Conservation (phyloP, 352 stramenopile genomes). For the Phytophthora cryptogea region DNA sequence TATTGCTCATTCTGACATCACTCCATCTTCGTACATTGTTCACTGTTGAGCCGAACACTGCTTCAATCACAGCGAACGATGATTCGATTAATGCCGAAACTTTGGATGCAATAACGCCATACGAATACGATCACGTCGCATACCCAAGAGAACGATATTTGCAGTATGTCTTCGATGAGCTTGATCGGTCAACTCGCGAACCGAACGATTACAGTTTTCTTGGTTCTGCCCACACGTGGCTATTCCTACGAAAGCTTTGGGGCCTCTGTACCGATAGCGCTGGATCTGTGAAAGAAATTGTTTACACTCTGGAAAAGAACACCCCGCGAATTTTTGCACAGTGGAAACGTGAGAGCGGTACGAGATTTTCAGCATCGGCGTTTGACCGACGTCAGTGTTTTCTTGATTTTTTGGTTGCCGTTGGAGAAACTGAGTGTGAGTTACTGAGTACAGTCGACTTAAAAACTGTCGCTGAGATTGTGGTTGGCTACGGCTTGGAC, state of each 20-base stretch:
- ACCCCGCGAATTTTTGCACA: constrained; percentile 10
- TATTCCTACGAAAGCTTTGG: constrained; percentile 35
- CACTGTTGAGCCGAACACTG: neutral
- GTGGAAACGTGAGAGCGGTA: constrained; percentile 1
- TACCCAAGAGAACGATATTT: constrained; percentile 3
- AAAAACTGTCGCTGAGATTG: constrained; percentile 11
- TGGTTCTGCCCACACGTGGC: constrained; percentile 33
- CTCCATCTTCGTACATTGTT: constrained; percentile 4
- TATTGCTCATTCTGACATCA: constrained; percentile 10
- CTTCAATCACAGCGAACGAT: neutral
- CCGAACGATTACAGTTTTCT: constrained; percentile 31
- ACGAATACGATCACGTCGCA: neutral
- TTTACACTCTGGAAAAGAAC: neutral
- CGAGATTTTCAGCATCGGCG: constrained; percentile 4
- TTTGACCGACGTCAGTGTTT: constrained; percentile 16
- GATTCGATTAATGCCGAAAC: neutral
- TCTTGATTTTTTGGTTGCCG: constrained; percentile 23
- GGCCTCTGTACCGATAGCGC: neutral
- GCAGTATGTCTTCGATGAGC: constrained; percentile 20
- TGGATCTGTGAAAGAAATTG: neutral
- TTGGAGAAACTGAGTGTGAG: constrained; percentile 5
- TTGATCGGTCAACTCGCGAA: constrained; percentile 23
- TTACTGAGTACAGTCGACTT: constrained; percentile 11
- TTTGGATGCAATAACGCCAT: constrained; percentile 1
- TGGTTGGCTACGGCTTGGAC: constrained; percentile 4